Evolutionary conservation across 768 basidiomycete species (phyloP).

Genomic region (Pisolithus marmoratus): DNA sequence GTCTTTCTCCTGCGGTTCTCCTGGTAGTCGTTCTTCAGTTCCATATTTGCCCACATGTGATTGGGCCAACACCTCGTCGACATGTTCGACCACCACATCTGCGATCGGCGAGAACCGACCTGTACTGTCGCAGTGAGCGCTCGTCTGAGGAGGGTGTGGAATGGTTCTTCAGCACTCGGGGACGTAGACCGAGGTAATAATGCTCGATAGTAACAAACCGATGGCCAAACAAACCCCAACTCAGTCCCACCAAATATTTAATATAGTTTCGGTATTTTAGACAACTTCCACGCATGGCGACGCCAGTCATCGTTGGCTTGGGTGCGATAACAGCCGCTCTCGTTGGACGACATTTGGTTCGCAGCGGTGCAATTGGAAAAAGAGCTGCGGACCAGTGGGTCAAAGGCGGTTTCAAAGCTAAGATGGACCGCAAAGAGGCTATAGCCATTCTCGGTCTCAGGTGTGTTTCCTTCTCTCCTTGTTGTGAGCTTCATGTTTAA

Average conservation of each 20-base stretch:
- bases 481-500: not conserved
- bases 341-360: conserved; percentile 65
- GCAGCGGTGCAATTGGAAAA: conserved; percentile 54
- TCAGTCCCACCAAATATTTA: not conserved
- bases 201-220: too few species aligned
- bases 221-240: too few species aligned
- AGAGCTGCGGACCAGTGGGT: conserved; percentile 75
- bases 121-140: conserved; percentile 68
- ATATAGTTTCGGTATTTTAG: not conserved
- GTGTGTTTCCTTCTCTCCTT: conserved; percentile 43
- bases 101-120: conserved; percentile 57
- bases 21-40: too few species aligned
- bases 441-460: conserved; percentile 87
- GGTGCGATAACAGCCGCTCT: conserved; percentile 74
- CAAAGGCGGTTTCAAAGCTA: conserved; percentile 90
- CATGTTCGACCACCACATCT: conserved; percentile 35
- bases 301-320: conserved; percentile 70
- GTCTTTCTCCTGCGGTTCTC: too few species aligned
- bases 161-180: conserved; percentile 18
- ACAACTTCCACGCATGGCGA: conserved; percentile 50
- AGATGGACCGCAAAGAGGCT: conserved; percentile 96
- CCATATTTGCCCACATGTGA: too few species aligned
- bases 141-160: conserved; percentile 59
- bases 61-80: too few species aligned
- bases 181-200: conserved; percentile 29